Base-by-base conservation (phyloP, 805 yeast genomes). In the Saccharomycopsis capsularis region DNA sequence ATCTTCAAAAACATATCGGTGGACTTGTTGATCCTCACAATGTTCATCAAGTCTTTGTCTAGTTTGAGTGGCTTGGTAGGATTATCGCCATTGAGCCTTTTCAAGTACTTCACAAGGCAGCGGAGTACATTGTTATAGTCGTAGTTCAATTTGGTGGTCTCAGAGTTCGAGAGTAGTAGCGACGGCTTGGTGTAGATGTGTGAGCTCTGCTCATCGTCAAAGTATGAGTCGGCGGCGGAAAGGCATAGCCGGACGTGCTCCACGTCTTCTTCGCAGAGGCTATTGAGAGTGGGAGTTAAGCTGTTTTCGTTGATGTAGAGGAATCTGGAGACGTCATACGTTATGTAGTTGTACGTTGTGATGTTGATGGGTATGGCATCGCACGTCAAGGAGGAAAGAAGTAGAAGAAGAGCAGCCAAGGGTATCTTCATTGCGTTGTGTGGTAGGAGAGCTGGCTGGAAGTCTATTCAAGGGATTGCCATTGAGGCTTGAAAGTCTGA, bases 281-380 rank as follows among this genome's bases (percentile, higher is more conserved):
- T n/a, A n/a, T n/a, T n/a, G n/a, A n/a, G n/a, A n/a, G n/a, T n/a
- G n/a, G n/a, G n/a, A n/a, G n/a, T n/a, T n/a, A n/a, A n/a, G n/a
- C n/a, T n/a, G n/a, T 38, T 24, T 24, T 48, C 29, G 22, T 42
- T 48, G 5, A 50, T 4, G 24, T 40, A 50, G 27, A 46, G 41
- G 16, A 34, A 47, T 3, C 42, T 37, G 4, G 51, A 47, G 18
- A 50, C 51, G 27, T 50, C 54, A 40, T 50, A 50, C 19, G 46
- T 36, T 11, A 50, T 24, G 21, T 50, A 50, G 40, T 38, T 50
- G 30, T 50, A 50, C 15, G 54, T 50, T n/a, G 54, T 50, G 27
- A 50, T 44, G 30, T 50, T 50, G 21, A 50, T 47, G 6, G 54
- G 54, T 9, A 50, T 29, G 4, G 53, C 41, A n/a, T 3, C 7